Percentiles rank a stretch among this genome's conserved stretches.
Evolutionary conservation across 495 filamentous ascomycete species (phyloP).

Genomic region (Penicillium alfredii): DNA sequence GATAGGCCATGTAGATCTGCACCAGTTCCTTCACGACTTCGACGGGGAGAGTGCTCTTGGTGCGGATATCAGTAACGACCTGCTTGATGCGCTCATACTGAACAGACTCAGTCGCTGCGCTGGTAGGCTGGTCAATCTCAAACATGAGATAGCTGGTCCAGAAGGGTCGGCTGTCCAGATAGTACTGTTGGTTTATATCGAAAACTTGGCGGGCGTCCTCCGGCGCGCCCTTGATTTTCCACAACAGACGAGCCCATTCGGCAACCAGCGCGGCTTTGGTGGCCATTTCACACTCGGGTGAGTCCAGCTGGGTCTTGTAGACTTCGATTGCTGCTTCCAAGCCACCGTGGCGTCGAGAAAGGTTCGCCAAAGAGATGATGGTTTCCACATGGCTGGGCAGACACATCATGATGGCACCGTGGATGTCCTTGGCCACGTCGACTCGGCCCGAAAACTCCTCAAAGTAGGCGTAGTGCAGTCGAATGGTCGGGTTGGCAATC

Average conservation of each 20-base stretch:
- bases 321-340: slow-evolving; percentile 83
- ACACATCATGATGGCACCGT: slow-evolving; percentile 66
- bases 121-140: slow-evolving; percentile 82
- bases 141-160: slow-evolving; percentile 88
- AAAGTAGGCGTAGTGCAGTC: slow-evolving; percentile 89
- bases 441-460: slow-evolving; percentile 76
- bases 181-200: slow-evolving; percentile 75
- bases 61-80: slow-evolving; percentile 71
- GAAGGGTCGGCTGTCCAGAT: slow-evolving; percentile 82
- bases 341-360: slow-evolving; percentile 77
- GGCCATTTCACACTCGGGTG: slow-evolving; percentile 62
- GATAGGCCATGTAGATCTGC: slow-evolving; percentile 73
- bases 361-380: slow-evolving; percentile 81
- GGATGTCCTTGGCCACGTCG: slow-evolving; percentile 75
- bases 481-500: slow-evolving; percentile 70
- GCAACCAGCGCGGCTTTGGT: slow-evolving; percentile 83
- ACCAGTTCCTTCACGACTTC: slow-evolving; percentile 69
- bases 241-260: slow-evolving; percentile 83
- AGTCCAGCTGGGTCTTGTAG: slow-evolving; percentile 74
- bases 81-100: slow-evolving; percentile 71
- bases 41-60: slow-evolving; percentile 64
- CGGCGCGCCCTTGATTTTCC: slow-evolving; percentile 81
- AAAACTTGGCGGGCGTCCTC: slow-evolving; percentile 86
- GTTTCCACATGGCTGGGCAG: slow-evolving; percentile 77
- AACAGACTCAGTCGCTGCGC: slow-evolving; percentile 52